Conservation (phyloP, 768 basidiomycete species). For the Podaxis rugospora region DNA sequence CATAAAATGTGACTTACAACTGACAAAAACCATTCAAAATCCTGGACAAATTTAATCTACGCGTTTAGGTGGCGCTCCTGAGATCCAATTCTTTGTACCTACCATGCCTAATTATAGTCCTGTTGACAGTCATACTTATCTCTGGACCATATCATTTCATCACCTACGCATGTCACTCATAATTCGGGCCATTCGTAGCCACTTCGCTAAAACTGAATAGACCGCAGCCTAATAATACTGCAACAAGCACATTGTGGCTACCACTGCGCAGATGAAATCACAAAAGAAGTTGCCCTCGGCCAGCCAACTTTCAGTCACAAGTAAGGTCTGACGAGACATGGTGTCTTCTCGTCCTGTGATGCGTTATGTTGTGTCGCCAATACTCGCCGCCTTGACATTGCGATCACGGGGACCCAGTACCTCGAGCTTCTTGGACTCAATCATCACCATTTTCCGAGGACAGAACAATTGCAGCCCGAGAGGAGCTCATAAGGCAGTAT, state of each 20-base stretch:
- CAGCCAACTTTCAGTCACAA: background rate
- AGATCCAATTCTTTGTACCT: background rate
- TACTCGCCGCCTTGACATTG: background rate
- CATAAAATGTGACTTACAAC: conserved; percentile 39
- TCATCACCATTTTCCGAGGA: background rate
- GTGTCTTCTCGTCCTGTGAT: background rate
- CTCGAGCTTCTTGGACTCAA: background rate
- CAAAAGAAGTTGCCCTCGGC: background rate
- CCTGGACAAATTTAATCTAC: background rate
- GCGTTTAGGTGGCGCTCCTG: background rate
- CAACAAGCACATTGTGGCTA: background rate
- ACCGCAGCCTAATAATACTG: background rate
- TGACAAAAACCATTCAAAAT: background rate
- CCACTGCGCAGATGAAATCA: background rate
- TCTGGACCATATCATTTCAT: background rate
- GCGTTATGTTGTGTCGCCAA: background rate
- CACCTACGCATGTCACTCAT: background rate
- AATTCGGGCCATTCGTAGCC: background rate
- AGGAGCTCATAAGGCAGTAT: background rate
- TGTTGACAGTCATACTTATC: too few species aligned
- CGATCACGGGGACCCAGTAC: background rate
- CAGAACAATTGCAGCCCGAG: background rate
- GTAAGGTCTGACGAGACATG: background rate
- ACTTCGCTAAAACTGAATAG: background rate
- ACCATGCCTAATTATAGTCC: conserved; percentile 3